phyloP scores from a whole-genome alignment of 2,329 filamentous ascomycete genomes.

The Pestalotiopsis sp. region DNA sequence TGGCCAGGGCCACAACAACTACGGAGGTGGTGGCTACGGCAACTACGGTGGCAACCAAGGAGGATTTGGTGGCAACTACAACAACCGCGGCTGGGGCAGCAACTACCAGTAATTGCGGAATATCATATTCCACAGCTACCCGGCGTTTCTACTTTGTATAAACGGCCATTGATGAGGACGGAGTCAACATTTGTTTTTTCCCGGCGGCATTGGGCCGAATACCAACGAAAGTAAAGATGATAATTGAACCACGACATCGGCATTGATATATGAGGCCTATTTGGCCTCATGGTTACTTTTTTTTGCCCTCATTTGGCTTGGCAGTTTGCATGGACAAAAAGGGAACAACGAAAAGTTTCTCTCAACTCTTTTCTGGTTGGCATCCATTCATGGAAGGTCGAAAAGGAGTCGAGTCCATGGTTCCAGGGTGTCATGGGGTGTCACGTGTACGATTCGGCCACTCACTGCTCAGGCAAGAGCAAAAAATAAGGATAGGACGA shows the following conservation, averaged over 20 bases:
- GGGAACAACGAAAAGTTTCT: conserved; percentile 10
- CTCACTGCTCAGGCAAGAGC: conserved; percentile 11
- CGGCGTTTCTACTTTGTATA: conserved; percentile 5
- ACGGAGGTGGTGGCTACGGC: conserved; percentile 51
- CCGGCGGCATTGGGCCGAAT: background rate
- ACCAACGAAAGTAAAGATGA: conserved; percentile 1
- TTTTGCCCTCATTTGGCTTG: conserved; percentile 11
- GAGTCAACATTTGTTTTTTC: background rate
- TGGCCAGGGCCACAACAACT: conserved; percentile 57
- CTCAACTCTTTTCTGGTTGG: conserved; percentile 7
- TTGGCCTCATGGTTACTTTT: background rate
- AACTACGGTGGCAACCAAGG: conserved; percentile 50
- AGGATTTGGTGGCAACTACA: conserved; percentile 48
- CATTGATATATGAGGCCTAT: conserved; percentile 1
- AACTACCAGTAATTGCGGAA: conserved; percentile 50
- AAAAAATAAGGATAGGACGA: conserved; percentile 28
- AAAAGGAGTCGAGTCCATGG: background rate
- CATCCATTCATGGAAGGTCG: conserved; percentile 3
- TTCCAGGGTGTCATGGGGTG: conserved; percentile 3
- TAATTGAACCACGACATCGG: conserved; percentile 3
- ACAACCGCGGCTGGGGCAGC: conserved; percentile 55
- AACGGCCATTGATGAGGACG: background rate
- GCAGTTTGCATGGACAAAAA: conserved; percentile 6
- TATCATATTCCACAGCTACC: background rate
- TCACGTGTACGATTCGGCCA: conserved; percentile 11